Evolutionary conservation across 768 basidiomycete species (phyloP).

Genomic region (Mycena polygramma): DNA sequence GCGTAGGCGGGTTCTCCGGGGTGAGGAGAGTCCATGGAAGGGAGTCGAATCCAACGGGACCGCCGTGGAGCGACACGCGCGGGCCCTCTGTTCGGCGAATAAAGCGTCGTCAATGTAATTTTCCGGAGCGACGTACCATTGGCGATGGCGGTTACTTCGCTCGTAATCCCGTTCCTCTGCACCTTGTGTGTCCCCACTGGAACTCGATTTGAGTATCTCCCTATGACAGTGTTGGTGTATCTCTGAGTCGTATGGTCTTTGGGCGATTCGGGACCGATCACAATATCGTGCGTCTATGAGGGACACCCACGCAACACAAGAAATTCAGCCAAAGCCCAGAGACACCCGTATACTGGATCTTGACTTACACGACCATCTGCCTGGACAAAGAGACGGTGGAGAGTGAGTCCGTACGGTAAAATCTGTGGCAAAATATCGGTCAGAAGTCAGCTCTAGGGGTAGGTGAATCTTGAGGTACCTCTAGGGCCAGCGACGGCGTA

Average conservation of each 20-base stretch:
- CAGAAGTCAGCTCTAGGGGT: constrained; percentile 5
- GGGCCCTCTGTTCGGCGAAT: constrained; percentile 54
- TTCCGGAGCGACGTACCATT: constrained; percentile 51
- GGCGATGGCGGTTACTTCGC: constrained; percentile 58
- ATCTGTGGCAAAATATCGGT: constrained; percentile 55
- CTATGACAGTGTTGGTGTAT: constrained; percentile 81
- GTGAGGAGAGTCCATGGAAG: constrained; percentile 64
- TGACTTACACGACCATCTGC: constrained; percentile 69
- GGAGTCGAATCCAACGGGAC: constrained; percentile 74
- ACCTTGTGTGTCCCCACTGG: constrained; percentile 69
- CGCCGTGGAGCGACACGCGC: constrained; percentile 79
- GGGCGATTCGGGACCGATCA: constrained; percentile 79
- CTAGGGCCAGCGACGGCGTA: constrained; percentile 72
- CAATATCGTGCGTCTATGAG: constrained; percentile 78
- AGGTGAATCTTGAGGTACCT: constrained; percentile 54
- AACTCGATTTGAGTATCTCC: constrained; percentile 80
- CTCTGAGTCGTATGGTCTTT: constrained; percentile 69
- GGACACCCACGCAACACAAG: not conserved
- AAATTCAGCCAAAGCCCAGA: not conserved
- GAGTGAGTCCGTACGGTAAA: constrained; percentile 75
- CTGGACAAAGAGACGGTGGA: constrained; percentile 77
- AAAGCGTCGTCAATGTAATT: not conserved
- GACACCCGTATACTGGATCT: not conserved
- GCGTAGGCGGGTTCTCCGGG: constrained; percentile 53
- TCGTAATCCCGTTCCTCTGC: constrained; percentile 65